These are phyloP conservation scores for Sphaerostilbella broomeana DNA, from an alignment of 2,329 filamentous ascomycete species.

Conservation along the genomic window DNA sequence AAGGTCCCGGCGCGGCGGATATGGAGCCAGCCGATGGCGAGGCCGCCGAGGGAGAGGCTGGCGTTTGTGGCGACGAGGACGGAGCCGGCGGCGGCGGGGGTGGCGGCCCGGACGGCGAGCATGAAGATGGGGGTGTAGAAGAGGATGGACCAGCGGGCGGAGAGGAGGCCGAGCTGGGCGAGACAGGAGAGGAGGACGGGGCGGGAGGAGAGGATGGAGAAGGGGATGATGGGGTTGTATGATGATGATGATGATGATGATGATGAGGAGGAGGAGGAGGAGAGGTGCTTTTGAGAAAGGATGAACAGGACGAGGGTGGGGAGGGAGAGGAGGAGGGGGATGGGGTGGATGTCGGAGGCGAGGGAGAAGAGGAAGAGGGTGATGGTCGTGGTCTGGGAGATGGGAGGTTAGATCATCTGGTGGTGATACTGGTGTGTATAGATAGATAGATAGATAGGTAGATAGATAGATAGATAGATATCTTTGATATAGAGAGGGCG, in stretches of 20 bases:
- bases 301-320: constrained; percentile 47
- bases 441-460: background rate
- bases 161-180: constrained; percentile 71
- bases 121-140: constrained; percentile 79
- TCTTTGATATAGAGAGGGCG: too few relatives aligned
- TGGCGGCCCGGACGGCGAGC: constrained; percentile 65
- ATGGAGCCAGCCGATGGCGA: constrained; percentile 69
- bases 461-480: background rate
- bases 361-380: constrained; percentile 68
- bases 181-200: constrained; percentile 68
- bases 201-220: constrained; percentile 61
- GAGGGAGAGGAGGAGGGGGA: constrained; percentile 55
- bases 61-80: constrained; percentile 76
- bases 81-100: constrained; percentile 63
- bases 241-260: too few relatives aligned
- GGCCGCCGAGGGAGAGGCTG: constrained; percentile 68
- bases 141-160: constrained; percentile 70
- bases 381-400: constrained; percentile 55
- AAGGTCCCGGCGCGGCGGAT: constrained; percentile 68
- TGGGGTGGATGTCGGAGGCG: constrained; percentile 52
- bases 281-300: constrained; percentile 56
- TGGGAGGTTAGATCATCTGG: constrained; percentile 17
- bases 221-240: constrained; percentile 74
- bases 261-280: too few relatives aligned
- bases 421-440: background rate